Evolutionary conservation across 352 stramenopile species (phyloP).

Genomic region (Blastocystis hominis): DNA sequence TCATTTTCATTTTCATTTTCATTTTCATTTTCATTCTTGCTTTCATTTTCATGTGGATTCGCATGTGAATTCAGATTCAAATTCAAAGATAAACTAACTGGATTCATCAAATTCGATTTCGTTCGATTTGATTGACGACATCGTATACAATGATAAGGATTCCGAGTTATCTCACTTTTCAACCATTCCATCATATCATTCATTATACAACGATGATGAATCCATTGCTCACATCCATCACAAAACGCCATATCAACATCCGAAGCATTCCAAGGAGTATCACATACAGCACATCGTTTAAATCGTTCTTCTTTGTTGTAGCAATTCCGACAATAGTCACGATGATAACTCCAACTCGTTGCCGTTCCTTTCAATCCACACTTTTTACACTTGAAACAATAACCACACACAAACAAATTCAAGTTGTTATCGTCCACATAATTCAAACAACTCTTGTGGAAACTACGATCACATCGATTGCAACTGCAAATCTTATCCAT

Average conservation of each 20-base stretch:
- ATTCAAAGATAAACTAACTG: too few species aligned
- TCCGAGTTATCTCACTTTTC: slow-evolving; percentile 10
- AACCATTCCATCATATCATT: slow-evolving; percentile 18
- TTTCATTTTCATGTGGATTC: too few species aligned
- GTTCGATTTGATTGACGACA: too few species aligned
- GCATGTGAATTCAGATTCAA: too few species aligned
- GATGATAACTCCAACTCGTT: slow-evolving; percentile 10
- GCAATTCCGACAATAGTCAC: slow-evolving; percentile 12
- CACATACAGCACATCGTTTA: not conserved
- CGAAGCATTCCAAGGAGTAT: not conserved
- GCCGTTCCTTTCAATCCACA: not conserved
- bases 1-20: too few species aligned
- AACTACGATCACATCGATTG: not conserved
- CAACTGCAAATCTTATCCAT: not conserved
- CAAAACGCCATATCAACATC: slow-evolving; percentile 28
- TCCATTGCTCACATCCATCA: slow-evolving; percentile 23
- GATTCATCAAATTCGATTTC: too few species aligned
- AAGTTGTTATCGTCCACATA: not conserved
- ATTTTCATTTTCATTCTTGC: too few species aligned
- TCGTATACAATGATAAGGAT: slow-evolving; percentile 7
- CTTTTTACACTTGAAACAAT: slow-evolving; percentile 19
- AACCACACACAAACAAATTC: not conserved
- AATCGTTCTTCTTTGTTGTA: slow-evolving; percentile 9
- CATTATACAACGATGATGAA: not conserved
- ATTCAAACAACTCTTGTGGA: slow-evolving; percentile 19